Evolutionary conservation across 2,329 filamentous ascomycete genomes (phyloP), one percentile per base, ranked within the genome.

Genomic region (Chaetomium globosum): DNA sequence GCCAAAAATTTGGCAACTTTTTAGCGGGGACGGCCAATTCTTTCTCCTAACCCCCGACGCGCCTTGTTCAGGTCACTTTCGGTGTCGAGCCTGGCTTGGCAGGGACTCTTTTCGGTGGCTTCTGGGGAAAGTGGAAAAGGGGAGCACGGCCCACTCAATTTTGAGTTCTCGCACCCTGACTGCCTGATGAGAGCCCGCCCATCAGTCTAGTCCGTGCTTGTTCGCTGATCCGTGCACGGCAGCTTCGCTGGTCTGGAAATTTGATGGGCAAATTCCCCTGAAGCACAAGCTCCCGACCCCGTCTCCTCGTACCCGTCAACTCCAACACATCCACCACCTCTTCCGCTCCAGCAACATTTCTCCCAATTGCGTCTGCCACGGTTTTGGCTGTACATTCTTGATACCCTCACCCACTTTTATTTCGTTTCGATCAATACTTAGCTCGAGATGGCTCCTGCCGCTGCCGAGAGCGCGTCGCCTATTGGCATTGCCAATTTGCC

Each of bases 401-500:
- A 66, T 63, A 63, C 65, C 52, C 61, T 67, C 51, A 62, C 65
- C 61, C 36, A 59, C 49, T 59, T 57, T 59, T 63, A 59, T 53
- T 59, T 46, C 33, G 36, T 67, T 65, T 53, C 59, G 62, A 64
- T 64, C 64, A 55, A 63, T 57, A 55, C 55, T 51, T 65, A 61
- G 73, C 71, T 74, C 78, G 77, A 77, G 72, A 88, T 88, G 86
- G 83, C 85, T 79, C 78, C 83, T 73, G 75, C 82, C 71, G 77
- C 82, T 75, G 78, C 82, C 71, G 85, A 87, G 78, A 87, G 82
- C 79, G 85, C 85, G 74, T 87, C 85, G 75, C 85, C 85, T 74
- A 89, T 90, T 85, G 87, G 87, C 80, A 90, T 90, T 82, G 87
- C 87, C 81, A 89, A 90, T 79, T 80, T 89, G 76, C 87, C 87